A percentile compares a stretch with the other conserved stretches of the same genome.
Evolutionary conservation across 306 rosid genomes (phyloP).

Genomic region (Prosopis cineraria): DNA sequence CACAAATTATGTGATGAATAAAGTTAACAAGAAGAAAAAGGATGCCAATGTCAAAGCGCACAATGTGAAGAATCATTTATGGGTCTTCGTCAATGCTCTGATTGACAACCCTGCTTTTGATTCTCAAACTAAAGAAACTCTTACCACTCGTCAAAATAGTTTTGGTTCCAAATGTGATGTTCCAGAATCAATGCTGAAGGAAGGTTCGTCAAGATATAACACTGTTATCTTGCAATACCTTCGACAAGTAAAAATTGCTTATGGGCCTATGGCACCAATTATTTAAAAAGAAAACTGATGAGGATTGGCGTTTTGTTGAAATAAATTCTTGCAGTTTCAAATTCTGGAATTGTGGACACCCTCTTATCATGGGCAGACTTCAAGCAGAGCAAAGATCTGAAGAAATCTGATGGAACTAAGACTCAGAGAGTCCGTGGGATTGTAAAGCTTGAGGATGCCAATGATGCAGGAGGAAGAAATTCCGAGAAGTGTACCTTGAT

Average conservation of each 20-base stretch:
- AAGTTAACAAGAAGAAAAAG: slow-evolving; percentile 91
- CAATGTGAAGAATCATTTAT: slow-evolving; percentile 85
- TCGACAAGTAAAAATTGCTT: neutral
- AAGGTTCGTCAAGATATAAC: slow-evolving; percentile 53
- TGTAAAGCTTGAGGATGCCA: slow-evolving; percentile 90
- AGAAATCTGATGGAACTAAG: slow-evolving; percentile 93
- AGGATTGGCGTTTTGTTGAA: neutral
- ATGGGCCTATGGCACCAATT: neutral
- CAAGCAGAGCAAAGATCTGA: slow-evolving; percentile 84
- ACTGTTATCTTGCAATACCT: neutral
- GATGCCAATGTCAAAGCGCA: slow-evolving; percentile 90
- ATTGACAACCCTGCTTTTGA: slow-evolving; percentile 97
- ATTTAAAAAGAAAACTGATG: neutral
- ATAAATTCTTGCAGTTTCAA: slow-evolving; percentile 57
- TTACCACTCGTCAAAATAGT: slow-evolving; percentile 79
- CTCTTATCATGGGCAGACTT: slow-evolving; percentile 95
- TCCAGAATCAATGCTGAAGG: slow-evolving; percentile 70
- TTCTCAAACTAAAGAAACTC: slow-evolving; percentile 94
- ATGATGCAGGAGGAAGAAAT: slow-evolving; percentile 87
- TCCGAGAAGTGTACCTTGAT: slow-evolving; percentile 91
- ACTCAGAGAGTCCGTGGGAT: slow-evolving; percentile 82
- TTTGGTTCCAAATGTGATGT: slow-evolving; percentile 91
- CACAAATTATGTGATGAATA: slow-evolving; percentile 69
- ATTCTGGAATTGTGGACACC: slow-evolving; percentile 85
- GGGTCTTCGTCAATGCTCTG: slow-evolving; percentile 95